Percentiles rank a stretch among this genome's conserved stretches.
Conservation (phyloP, 1,284 basidiomycete species). For the Rhodotorula sp. region DNA sequence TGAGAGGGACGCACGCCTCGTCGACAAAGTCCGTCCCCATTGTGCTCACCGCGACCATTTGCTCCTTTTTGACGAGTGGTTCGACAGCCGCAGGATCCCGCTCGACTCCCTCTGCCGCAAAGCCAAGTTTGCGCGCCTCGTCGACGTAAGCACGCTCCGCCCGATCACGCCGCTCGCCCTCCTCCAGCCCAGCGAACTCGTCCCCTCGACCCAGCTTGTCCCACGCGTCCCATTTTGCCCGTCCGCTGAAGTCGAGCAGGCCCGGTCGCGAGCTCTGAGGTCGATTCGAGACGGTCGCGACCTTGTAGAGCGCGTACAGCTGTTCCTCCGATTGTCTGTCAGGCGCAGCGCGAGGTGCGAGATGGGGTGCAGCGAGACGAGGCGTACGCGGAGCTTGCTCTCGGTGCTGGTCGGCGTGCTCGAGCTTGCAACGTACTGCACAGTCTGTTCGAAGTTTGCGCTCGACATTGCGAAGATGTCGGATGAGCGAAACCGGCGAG, state of each 20-base stretch:
- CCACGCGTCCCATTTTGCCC: slow-evolving; percentile 91
- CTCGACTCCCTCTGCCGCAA: slow-evolving; percentile 49
- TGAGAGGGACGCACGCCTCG: slow-evolving; percentile 31
- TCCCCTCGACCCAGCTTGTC: slow-evolving; percentile 54
- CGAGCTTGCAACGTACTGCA: slow-evolving; percentile 4
- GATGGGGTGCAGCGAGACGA: neutral
- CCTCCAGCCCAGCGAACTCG: slow-evolving; percentile 41
- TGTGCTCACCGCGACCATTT: slow-evolving; percentile 70
- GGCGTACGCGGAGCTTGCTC: slow-evolving; percentile 23
- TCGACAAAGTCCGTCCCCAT: slow-evolving; percentile 72
- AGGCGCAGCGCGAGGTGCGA: neutral
- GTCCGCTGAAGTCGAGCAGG: slow-evolving; percentile 73
- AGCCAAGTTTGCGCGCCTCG: neutral
- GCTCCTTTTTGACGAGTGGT: slow-evolving; percentile 67
- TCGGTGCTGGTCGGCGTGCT: neutral
- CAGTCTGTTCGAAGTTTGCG: slow-evolving; percentile 18
- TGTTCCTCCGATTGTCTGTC: slow-evolving; percentile 48
- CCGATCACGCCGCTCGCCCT: slow-evolving; percentile 6
- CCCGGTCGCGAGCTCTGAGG: slow-evolving; percentile 68
- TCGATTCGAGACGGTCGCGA: slow-evolving; percentile 61
- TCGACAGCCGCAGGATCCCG: slow-evolving; percentile 69
- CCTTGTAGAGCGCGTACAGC: slow-evolving; percentile 86
- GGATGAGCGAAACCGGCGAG: neutral
- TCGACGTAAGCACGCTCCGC: neutral
- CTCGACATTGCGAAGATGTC: neutral